A percentile compares a stretch with the other conserved stretches of the same genome.
phyloP scores from a whole-genome alignment of 108 stramenopile species.

The Conticribra weissflogii region DNA sequence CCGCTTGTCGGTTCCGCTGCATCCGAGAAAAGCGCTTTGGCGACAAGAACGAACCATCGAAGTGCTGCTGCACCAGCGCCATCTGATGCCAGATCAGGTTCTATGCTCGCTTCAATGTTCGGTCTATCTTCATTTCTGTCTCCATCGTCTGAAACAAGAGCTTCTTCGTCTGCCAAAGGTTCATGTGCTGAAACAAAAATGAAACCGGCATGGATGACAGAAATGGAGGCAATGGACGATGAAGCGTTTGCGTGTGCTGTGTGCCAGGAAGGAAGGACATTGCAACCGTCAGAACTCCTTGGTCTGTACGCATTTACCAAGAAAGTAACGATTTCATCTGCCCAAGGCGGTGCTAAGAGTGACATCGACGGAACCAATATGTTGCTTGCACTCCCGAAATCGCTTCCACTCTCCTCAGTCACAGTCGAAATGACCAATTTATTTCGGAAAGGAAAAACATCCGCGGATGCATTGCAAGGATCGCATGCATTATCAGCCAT shows the following conservation, averaged over 20 bases:
- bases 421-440: conserved; percentile 42
- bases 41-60: conserved; percentile 3
- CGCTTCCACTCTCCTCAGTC: conserved; percentile 48
- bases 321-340: conserved; percentile 67
- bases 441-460: conserved; percentile 49
- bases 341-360: conserved; percentile 52
- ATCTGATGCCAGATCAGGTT: conserved; percentile 45
- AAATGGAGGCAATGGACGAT: conserved; percentile 87
- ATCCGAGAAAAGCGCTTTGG: neutral
- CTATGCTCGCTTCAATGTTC: conserved; percentile 56
- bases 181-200: conserved; percentile 1
- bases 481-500: conserved; percentile 36
- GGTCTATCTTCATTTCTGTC: conserved; percentile 40
- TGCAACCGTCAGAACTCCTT: conserved; percentile 80
- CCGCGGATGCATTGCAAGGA: conserved; percentile 55
- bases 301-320: conserved; percentile 86
- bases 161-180: conserved; percentile 22
- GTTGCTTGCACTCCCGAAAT: conserved; percentile 59
- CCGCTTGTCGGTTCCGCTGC: conserved; percentile 34
- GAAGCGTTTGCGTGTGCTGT: conserved; percentile 80
- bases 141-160: conserved; percentile 8
- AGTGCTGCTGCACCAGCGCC: conserved; percentile 21
- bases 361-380: conserved; percentile 73
- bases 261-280: conserved; percentile 82
- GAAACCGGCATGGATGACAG: conserved; percentile 79